These are phyloP conservation scores for Mikania micrantha DNA, from an alignment of 129 eudicot species.

Conservation along the genomic window DNA sequence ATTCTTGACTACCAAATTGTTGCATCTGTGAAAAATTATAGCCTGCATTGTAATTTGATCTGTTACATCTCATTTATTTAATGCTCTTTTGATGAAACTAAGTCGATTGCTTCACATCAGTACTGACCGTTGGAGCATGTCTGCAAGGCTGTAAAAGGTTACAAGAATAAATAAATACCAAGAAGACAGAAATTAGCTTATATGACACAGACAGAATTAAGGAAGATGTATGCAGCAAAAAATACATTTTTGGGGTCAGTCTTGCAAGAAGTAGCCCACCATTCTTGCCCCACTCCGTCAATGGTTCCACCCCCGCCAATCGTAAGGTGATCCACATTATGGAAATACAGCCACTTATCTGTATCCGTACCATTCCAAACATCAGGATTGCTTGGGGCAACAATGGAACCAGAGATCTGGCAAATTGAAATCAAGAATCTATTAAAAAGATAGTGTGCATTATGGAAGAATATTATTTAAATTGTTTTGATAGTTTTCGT, in stretches of 20 bases:
- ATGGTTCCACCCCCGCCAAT: conserved; percentile 78
- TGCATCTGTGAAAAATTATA: conserved; percentile 73
- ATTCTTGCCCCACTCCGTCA: conserved; percentile 71
- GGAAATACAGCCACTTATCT: conserved; percentile 83
- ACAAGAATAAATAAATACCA: background rate
- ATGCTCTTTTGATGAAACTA: conserved; percentile 18
- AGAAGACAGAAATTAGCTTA: background rate
- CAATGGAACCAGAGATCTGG: conserved; percentile 62
- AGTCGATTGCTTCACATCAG: conserved; percentile 8
- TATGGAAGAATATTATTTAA: background rate
- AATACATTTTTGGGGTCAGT: conserved; percentile 51
- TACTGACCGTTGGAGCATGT: conserved; percentile 97
- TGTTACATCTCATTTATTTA: background rate
- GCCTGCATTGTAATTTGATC: conserved; percentile 54
- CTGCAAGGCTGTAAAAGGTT: conserved; percentile 75
- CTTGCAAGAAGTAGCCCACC: conserved; percentile 96
- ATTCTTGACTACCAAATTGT: conserved; percentile 51
- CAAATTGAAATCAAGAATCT: background rate
- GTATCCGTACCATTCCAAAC: conserved; percentile 61
- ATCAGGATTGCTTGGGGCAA: conserved; percentile 74
- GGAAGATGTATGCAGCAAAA: background rate
- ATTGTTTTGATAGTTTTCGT: conserved; percentile 9
- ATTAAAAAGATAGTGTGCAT: background rate
- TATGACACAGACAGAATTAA: background rate
- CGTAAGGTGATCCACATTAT: conserved; percentile 47